Percentiles rank a stretch among this genome's conserved stretches.
These are phyloP conservation scores for Erythrophleum fordii DNA, from an alignment of 306 rosid genomes.

Conservation along the genomic window DNA sequence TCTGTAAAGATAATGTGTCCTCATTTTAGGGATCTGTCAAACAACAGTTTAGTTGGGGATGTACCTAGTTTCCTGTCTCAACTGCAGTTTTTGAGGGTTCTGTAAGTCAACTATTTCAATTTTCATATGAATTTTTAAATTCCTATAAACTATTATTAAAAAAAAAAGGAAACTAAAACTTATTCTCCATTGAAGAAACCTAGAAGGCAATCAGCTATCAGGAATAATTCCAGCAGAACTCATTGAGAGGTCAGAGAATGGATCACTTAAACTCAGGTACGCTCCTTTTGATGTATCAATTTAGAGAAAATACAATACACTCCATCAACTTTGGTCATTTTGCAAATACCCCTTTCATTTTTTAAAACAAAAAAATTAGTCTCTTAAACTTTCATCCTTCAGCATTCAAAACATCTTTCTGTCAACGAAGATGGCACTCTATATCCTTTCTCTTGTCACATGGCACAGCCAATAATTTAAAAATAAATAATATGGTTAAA, in stretches of 20 bases:
- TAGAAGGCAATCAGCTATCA: constrained; percentile 48
- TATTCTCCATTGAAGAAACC: constrained; percentile 41
- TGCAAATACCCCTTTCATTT: background rate
- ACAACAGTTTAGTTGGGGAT: constrained; percentile 43
- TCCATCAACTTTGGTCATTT: background rate
- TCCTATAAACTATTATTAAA: background rate
- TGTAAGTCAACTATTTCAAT: constrained; percentile 40
- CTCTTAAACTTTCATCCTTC: background rate
- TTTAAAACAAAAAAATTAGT: background rate
- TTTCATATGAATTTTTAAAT: background rate
- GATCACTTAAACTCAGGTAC: constrained; percentile 41
- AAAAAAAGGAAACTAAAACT: background rate
- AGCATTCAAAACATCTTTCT: no score
- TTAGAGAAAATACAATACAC: background rate
- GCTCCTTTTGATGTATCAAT: background rate
- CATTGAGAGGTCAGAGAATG: constrained; percentile 25
- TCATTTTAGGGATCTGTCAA: constrained; percentile 47
- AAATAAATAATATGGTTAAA: no score
- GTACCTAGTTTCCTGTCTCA: constrained; percentile 44
- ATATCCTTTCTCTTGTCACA: no score
- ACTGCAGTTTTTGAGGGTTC: constrained; percentile 37
- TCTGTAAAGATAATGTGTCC: background rate
- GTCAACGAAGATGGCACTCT: no score
- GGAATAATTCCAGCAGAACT: constrained; percentile 47
- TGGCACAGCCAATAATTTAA: no score